A percentile compares a stretch with the other conserved stretches of the same genome.
Conservation (phyloP, 495 filamentous ascomycete genomes). For the Bacidia rubella region DNA sequence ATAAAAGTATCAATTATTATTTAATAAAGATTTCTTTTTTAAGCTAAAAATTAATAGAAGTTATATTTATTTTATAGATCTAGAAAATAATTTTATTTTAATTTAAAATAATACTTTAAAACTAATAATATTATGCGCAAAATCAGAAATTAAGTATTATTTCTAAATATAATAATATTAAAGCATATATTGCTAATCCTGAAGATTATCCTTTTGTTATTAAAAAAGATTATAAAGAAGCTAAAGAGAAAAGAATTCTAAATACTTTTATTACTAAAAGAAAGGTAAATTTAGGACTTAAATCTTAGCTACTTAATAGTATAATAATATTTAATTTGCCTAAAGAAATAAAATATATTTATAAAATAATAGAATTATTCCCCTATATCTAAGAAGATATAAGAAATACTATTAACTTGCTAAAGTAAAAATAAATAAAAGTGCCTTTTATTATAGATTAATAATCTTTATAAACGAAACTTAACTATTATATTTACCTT, state of each 20-base stretch:
- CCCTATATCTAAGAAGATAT: not conserved
- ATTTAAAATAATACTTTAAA: not conserved
- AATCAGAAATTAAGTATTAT: not conserved
- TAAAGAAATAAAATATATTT: not conserved
- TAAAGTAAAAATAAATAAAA: not conserved
- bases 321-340: not conserved
- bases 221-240: not conserved
- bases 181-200: not conserved
- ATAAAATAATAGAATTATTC: not conserved
- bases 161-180: not conserved
- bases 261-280: conserved; percentile 2
- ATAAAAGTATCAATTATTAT: not conserved
- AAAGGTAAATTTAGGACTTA: not conserved
- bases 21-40: not conserved
- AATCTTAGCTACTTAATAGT: not conserved
- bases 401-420: not conserved
- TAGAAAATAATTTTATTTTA: not conserved
- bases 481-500: not conserved
- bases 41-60: not conserved
- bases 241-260: not conserved
- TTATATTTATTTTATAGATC: not conserved
- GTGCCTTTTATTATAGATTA: not conserved
- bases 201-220: not conserved
- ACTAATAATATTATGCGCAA: not conserved
- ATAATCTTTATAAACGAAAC: not conserved